phyloP scores from a whole-genome alignment of 2,329 filamentous ascomycete species.

The Westerdykella aurantiaca region DNA sequence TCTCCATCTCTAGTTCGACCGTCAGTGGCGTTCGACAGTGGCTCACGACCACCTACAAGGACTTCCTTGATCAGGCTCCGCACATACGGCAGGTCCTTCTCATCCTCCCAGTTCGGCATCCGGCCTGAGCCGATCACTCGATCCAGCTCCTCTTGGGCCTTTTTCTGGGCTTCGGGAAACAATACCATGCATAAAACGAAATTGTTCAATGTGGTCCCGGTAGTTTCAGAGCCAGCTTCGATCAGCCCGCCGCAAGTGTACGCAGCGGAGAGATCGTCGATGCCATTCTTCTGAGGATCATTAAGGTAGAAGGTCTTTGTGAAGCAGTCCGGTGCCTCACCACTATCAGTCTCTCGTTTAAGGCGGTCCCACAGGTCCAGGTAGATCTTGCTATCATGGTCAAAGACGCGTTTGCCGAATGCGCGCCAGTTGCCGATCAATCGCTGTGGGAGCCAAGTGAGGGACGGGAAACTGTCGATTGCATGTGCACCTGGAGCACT shows the following conservation, averaged over 20 bases:
- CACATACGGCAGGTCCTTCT: conserved; percentile 21
- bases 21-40: no score
- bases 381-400: conserved; percentile 29
- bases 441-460: conserved; percentile 26
- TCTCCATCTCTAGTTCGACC: conserved; percentile 14
- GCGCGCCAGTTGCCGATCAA: conserved; percentile 28
- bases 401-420: conserved; percentile 21
- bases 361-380: conserved; percentile 29
- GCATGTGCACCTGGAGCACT: conserved; percentile 22
- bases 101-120: conserved; percentile 19
- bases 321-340: conserved; percentile 28
- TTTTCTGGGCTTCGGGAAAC: conserved; percentile 20
- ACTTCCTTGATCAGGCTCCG: conserved; percentile 25
- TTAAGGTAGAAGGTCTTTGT: conserved; percentile 33
- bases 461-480: conserved; percentile 26
- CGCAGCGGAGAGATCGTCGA: conserved; percentile 31
- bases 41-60: conserved; percentile 5
- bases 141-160: conserved; percentile 17
- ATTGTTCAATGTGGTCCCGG: conserved; percentile 26
- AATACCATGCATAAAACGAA: conserved; percentile 27
- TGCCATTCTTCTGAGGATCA: conserved; percentile 25
- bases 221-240: conserved; percentile 33
- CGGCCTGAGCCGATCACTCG: conserved; percentile 13
- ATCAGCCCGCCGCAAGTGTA: conserved; percentile 32
- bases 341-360: conserved; percentile 25